Percentiles rank a stretch among this genome's conserved stretches.
Conservation (phyloP, 2,329 filamentous ascomycete genomes). For the Allantophomopsis lycopodina region DNA sequence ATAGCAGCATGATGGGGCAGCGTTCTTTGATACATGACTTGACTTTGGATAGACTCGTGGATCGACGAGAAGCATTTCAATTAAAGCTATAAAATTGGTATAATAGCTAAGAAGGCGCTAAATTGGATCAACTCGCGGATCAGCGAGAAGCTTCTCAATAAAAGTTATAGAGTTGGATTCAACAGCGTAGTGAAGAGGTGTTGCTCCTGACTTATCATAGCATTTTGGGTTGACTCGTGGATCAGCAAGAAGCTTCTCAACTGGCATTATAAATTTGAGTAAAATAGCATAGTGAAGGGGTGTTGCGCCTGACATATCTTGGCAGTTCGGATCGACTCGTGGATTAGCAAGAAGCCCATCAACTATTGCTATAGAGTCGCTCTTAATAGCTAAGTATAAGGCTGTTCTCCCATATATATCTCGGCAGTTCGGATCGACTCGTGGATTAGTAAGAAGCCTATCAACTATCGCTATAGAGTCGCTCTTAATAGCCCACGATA, state of each 20-base stretch:
- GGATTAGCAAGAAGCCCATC: background rate
- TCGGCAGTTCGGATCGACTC: background rate
- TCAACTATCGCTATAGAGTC: background rate
- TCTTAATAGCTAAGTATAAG: background rate
- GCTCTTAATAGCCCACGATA: background rate
- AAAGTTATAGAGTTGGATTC: background rate
- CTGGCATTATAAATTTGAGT: background rate
- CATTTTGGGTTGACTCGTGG: background rate
- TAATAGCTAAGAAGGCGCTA: no score
- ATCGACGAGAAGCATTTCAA: no score
- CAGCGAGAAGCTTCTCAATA: background rate
- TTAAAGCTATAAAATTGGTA: no score
- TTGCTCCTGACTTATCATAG: background rate
- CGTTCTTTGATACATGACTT: no score
- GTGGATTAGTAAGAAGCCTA: background rate
- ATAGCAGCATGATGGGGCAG: no score
- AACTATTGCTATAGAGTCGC: background rate
- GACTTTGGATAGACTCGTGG: no score
- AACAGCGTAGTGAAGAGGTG: background rate
- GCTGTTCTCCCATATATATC: background rate
- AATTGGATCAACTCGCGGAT: background rate
- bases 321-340: background rate
- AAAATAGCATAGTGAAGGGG: background rate
- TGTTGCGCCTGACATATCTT: background rate
- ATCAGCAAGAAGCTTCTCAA: background rate